Evolutionary conservation across 352 stramenopile genomes (phyloP).

Genomic region (Phytophthora pini): DNA sequence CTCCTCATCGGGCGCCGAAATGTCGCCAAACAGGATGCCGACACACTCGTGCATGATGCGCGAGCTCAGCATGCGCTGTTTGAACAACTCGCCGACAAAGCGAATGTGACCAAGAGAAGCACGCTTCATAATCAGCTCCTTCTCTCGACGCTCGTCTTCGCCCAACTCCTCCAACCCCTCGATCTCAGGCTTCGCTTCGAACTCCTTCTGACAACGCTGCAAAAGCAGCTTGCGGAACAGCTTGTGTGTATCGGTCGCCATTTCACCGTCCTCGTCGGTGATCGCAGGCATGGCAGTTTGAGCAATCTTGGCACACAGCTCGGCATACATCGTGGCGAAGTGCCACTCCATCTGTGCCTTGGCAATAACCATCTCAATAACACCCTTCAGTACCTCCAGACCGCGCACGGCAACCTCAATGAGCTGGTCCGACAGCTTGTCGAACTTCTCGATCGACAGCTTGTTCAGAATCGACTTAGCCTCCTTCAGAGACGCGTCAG

Average conservation of each 20-base stretch:
- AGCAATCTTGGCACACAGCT: conserved; percentile 93
- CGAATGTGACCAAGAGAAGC: conserved; percentile 93
- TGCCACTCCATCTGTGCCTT: conserved; percentile 97
- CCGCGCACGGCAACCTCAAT: conserved; percentile 91
- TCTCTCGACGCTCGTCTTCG: conserved; percentile 66
- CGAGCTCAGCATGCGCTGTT: conserved; percentile 94
- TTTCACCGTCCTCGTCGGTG: conserved; percentile 66
- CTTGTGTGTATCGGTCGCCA: conserved; percentile 83
- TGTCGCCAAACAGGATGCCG: conserved; percentile 75
- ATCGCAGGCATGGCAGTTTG: conserved; percentile 85
- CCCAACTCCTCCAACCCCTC: conserved; percentile 67
- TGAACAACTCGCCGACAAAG: conserved; percentile 97
- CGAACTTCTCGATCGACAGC: conserved; percentile 97
- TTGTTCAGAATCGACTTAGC: conserved; percentile 96
- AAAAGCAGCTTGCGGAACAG: conserved; percentile 95
- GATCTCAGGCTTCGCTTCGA: conserved; percentile 88
- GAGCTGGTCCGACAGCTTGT: conserved; percentile 94
- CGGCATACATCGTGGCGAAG: conserved; percentile 97
- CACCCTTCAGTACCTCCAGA: conserved; percentile 82
- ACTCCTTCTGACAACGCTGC: conserved; percentile 94
- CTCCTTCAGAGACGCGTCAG: conserved; percentile 86
- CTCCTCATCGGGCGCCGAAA: conserved; percentile 91
- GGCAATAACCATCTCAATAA: conserved; percentile 94
- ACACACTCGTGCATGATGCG: conserved; percentile 96
- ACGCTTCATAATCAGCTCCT: conserved; percentile 84